Conservation (phyloP, 2,329 filamentous ascomycete genomes). For the Pseudocercospora eumusae region DNA sequence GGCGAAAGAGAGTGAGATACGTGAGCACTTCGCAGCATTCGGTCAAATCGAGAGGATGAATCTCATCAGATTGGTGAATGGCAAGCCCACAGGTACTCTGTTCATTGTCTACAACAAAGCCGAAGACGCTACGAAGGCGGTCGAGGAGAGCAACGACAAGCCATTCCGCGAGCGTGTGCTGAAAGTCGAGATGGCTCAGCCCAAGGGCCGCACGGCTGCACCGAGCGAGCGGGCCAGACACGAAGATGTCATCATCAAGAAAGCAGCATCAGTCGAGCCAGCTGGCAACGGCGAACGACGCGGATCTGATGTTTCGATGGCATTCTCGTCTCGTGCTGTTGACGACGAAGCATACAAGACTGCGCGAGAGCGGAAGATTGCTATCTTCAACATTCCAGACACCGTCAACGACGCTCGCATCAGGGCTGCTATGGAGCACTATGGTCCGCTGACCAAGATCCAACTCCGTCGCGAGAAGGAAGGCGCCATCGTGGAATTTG, state of each 20-base stretch:
- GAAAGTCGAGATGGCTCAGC: constrained; percentile 37
- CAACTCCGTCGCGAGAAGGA: constrained; percentile 77
- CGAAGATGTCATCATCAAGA: constrained; percentile 38
- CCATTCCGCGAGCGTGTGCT: constrained; percentile 41
- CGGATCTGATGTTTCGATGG: constrained; percentile 37
- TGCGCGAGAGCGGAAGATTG: constrained; percentile 66
- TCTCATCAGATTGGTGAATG: constrained; percentile 67
- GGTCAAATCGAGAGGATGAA: constrained; percentile 73
- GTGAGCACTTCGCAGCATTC: constrained; percentile 68
- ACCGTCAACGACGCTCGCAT: constrained; percentile 89
- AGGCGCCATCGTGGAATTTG: constrained; percentile 83
- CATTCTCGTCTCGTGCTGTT: constrained; percentile 20
- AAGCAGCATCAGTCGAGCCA: constrained; percentile 33
- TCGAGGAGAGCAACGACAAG: constrained; percentile 39
- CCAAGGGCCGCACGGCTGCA: constrained; percentile 33
- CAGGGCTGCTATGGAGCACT: constrained; percentile 67
- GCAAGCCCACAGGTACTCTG: constrained; percentile 72
- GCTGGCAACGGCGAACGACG: constrained; percentile 28
- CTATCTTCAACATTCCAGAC: constrained; percentile 82
- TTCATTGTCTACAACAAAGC: constrained; percentile 75
- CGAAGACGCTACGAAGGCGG: constrained; percentile 39
- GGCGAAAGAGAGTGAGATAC: constrained; percentile 67
- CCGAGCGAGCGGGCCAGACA: constrained; percentile 36
- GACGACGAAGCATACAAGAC: constrained; percentile 31
- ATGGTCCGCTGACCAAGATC: constrained; percentile 73